Evolutionary conservation across 148 eudicot genomes (phyloP).

Genomic region (Bassia scoparia): DNA sequence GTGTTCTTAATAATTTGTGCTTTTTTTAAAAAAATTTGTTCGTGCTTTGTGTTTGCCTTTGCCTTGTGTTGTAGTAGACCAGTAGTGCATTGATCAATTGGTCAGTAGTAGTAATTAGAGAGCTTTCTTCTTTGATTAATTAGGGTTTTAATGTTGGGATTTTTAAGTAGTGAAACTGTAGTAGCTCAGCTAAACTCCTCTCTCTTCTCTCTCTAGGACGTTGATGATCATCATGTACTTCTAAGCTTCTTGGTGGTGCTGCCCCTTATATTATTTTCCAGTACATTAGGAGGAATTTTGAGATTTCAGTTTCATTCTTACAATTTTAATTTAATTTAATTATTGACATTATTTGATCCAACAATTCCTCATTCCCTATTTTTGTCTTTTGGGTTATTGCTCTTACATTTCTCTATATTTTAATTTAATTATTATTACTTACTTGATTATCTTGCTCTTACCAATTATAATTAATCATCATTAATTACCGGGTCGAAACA

Average conservation of each 20-base stretch:
- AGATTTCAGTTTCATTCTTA: conserved; percentile 8
- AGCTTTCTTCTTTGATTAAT: too few relatives aligned
- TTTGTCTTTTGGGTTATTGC: neutral
- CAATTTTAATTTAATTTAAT: neutral
- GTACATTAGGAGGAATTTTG: conserved; percentile 12
- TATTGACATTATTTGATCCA: conserved; percentile 6
- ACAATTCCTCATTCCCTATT: neutral
- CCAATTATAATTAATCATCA: too few relatives aligned
- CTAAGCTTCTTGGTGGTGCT: conserved; percentile 19
- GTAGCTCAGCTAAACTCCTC: neutral
- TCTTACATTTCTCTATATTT: neutral
- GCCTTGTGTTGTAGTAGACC: conserved; percentile 13
- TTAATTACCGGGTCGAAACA: too few relatives aligned
- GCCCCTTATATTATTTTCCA: neutral
- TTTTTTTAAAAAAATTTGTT: neutral
- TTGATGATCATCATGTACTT: conserved; percentile 15
- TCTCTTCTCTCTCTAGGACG: neutral
- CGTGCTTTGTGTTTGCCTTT: neutral
- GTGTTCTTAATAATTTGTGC: too few relatives aligned
- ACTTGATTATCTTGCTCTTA: too few relatives aligned
- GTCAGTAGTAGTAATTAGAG: neutral
- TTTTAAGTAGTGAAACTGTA: neutral
- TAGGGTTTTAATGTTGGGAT: conserved; percentile 27
- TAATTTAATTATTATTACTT: neutral
- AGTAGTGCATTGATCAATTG: conserved; percentile 12